These are phyloP conservation scores for Xylaria acuta DNA, from an alignment of 495 filamentous ascomycete genomes.

Conservation along the genomic window DNA sequence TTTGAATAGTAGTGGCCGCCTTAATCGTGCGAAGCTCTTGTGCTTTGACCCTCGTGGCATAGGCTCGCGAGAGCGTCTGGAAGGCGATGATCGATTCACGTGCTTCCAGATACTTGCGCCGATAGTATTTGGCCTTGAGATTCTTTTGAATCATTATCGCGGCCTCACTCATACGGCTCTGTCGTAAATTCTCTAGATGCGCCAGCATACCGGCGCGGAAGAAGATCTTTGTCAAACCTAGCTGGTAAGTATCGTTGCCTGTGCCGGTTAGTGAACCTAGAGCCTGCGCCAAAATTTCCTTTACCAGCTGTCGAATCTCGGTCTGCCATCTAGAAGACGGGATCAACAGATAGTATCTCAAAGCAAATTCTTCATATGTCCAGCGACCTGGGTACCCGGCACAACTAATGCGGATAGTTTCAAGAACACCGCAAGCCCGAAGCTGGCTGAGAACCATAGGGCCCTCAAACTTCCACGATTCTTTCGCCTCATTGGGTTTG, in stretches of 20 bases:
- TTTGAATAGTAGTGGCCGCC: constrained; percentile 92
- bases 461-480: constrained; percentile 96
- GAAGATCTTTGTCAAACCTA: constrained; percentile 97
- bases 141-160: constrained; percentile 99
- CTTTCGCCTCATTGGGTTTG: constrained; percentile 98
- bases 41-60: constrained; percentile 75
- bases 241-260: constrained; percentile 92
- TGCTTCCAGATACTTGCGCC: constrained; percentile 88
- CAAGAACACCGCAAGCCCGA: constrained; percentile 96
- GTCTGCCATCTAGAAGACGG: constrained; percentile 90
- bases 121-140: constrained; percentile 90
- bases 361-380: constrained; percentile 98
- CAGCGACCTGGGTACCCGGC: constrained; percentile 97
- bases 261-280: constrained; percentile 77
- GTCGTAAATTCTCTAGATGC: constrained; percentile 92
- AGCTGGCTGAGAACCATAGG: constrained; percentile 99
- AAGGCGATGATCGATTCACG: constrained; percentile 78
- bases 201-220: constrained; percentile 99
- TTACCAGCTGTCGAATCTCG: constrained; percentile 91
- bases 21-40: constrained; percentile 82
- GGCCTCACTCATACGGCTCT: constrained; percentile 87
- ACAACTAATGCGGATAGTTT: constrained; percentile 97
- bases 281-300: constrained; percentile 89
- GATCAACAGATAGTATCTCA: constrained; percentile 98
- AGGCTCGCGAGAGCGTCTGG: constrained; percentile 76